Conservation (phyloP, 192 early-diverging fungal genomes). For the Rhizoclosmatium sp. region DNA sequence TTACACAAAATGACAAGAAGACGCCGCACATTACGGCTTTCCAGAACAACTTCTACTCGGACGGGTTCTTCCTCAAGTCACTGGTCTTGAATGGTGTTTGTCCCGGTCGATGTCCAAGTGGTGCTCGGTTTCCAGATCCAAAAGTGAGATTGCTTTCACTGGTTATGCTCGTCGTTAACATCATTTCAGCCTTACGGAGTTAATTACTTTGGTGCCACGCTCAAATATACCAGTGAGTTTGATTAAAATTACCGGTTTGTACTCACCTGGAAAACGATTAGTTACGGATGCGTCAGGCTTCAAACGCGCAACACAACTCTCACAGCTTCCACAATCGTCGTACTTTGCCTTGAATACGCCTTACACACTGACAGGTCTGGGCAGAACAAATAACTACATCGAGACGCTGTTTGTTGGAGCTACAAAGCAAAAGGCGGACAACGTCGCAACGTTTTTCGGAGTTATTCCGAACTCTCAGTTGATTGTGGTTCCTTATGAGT, state of each 20-base stretch:
- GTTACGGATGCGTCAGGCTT: constrained; percentile 80
- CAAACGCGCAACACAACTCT: constrained; percentile 79
- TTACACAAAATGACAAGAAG: constrained; percentile 45
- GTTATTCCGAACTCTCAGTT: constrained; percentile 95
- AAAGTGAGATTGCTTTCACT: constrained; percentile 37
- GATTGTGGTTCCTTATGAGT: constrained; percentile 78
- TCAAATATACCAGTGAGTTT: constrained; percentile 75
- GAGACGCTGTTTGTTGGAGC: constrained; percentile 91
- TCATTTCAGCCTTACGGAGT: constrained; percentile 76
- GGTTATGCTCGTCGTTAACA: neutral
- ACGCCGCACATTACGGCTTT: constrained; percentile 61
- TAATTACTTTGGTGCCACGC: constrained; percentile 80
- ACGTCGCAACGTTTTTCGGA: constrained; percentile 76
- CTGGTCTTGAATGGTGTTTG: constrained; percentile 75
- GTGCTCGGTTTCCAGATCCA: constrained; percentile 48
- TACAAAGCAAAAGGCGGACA: constrained; percentile 62
- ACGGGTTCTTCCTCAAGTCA: constrained; percentile 94
- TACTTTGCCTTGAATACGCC: constrained; percentile 81
- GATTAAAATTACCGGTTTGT: neutral
- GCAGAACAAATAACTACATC: constrained; percentile 95
- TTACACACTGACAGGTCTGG: constrained; percentile 86
- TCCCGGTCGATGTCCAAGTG: constrained; percentile 58
- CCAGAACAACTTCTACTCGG: constrained; percentile 91
- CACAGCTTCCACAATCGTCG: constrained; percentile 81
- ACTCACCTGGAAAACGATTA: too few species aligned